Percentiles rank a stretch among this genome's conserved stretches.
phyloP scores from a whole-genome alignment of 306 rosid species.

The Carpinus viminea region DNA sequence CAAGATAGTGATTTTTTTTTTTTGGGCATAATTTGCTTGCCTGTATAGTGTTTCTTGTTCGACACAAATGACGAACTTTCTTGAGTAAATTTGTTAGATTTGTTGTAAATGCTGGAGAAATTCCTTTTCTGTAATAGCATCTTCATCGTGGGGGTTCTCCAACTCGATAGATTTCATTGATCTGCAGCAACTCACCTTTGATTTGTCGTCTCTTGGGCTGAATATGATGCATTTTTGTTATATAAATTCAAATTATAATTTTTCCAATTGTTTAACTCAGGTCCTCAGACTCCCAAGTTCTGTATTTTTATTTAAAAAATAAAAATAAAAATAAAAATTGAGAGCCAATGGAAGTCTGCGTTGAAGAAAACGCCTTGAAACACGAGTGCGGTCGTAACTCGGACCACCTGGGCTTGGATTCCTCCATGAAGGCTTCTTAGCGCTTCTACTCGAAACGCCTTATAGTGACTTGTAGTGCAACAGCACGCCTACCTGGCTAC shows the following conservation, averaged over 20 bases:
- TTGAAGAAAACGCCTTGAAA: conserved; percentile 74
- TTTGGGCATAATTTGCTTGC: conserved; percentile 3
- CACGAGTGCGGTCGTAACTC: conserved; percentile 56
- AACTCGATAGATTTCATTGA: neutral
- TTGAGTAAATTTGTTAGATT: neutral
- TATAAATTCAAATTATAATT: too few relatives aligned
- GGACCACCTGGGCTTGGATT: conserved; percentile 62
- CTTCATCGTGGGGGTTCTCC: neutral
- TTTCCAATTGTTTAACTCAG: neutral
- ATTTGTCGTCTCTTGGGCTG: neutral
- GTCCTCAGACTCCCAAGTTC: neutral
- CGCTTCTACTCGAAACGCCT: conserved; percentile 65
- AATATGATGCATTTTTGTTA: neutral
- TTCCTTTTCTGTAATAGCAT: neutral
- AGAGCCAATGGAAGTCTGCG: too few relatives aligned
- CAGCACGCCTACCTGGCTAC: conserved; percentile 41
- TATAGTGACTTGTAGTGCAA: conserved; percentile 59
- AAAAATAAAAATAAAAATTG: too few relatives aligned
- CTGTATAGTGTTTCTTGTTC: neutral
- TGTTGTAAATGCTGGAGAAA: neutral
- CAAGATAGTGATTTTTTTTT: neutral
- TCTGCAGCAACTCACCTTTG: neutral
- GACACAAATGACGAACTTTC: neutral
- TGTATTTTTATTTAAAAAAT: too few relatives aligned
- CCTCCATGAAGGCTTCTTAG: conserved; percentile 81